Conservation (phyloP, 352 stramenopile species). For the Phytopythium chamaehyphon region DNA sequence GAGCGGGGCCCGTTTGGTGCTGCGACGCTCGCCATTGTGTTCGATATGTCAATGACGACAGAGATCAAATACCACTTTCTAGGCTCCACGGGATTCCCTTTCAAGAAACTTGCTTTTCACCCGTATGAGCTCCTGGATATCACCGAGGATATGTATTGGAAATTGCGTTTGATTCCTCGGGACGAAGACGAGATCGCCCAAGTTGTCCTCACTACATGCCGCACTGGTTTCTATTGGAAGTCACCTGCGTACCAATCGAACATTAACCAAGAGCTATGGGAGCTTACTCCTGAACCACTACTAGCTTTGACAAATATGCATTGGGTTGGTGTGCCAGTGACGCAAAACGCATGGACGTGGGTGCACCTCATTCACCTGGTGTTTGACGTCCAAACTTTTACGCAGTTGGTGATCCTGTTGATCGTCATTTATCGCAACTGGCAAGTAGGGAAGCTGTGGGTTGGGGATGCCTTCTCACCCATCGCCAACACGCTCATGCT, state of each 20-base stretch:
- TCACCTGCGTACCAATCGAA: slow-evolving; percentile 38
- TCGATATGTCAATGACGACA: slow-evolving; percentile 17
- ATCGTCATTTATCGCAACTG: slow-evolving; percentile 30
- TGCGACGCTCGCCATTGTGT: slow-evolving; percentile 24
- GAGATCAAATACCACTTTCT: slow-evolving; percentile 32
- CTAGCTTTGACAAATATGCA: slow-evolving; percentile 22
- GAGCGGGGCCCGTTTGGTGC: slow-evolving; percentile 22
- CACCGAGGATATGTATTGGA: slow-evolving; percentile 23
- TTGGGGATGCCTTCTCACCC: slow-evolving; percentile 33
- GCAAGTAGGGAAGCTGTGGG: slow-evolving; percentile 27
- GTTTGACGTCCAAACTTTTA: slow-evolving; percentile 27
- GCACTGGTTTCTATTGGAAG: slow-evolving; percentile 35
- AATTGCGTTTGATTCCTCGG: slow-evolving; percentile 20
- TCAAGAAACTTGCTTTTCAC: slow-evolving; percentile 10
- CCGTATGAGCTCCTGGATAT: slow-evolving; percentile 22
- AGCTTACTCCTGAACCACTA: slow-evolving; percentile 10
- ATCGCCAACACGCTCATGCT: slow-evolving; percentile 33
- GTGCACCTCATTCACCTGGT: slow-evolving; percentile 41
- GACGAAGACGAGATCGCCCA: slow-evolving; percentile 2
- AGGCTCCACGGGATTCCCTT: slow-evolving; percentile 5
- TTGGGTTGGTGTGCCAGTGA: slow-evolving; percentile 14
- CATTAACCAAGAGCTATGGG: slow-evolving; percentile 32
- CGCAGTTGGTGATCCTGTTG: slow-evolving; percentile 27
- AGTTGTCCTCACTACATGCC: slow-evolving; percentile 18
- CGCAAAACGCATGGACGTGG: slow-evolving; percentile 47